Evolutionary conservation across 2,329 filamentous ascomycete species (phyloP).

Genomic region (Xylariaceae sp.): DNA sequence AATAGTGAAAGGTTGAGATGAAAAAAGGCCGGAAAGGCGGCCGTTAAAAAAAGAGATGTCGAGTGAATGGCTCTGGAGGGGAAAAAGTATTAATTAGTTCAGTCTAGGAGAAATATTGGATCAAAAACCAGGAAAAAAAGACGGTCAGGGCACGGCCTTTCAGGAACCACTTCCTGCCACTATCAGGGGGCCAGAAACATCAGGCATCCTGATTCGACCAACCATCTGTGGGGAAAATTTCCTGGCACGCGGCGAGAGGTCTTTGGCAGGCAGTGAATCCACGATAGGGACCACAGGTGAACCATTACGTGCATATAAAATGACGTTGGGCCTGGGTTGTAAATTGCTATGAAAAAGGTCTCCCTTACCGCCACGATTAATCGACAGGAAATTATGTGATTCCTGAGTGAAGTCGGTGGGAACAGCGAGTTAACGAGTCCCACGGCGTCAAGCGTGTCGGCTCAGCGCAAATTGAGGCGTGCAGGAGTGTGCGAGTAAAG

Average conservation of each 20-base stretch:
- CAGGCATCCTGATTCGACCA: conserved; percentile 31
- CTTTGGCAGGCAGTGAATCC: conserved; percentile 31
- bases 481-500: conserved; percentile 46
- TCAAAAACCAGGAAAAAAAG: conserved; percentile 23
- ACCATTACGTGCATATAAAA: conserved; percentile 26
- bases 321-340: conserved; percentile 29
- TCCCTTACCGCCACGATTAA: conserved; percentile 58
- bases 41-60: conserved; percentile 50
- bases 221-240: conserved; percentile 28
- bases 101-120: conserved; percentile 25
- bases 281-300: conserved; percentile 28
- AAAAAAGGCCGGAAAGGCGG: conserved; percentile 49
- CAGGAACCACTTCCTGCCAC: conserved; percentile 31
- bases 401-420: conserved; percentile 52
- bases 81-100: conserved; percentile 30
- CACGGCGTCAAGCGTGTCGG: conserved; percentile 47
- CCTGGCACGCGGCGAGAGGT: conserved; percentile 31
- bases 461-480: conserved; percentile 47
- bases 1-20: conserved; percentile 40
- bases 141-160: conserved; percentile 30
- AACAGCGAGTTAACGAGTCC: conserved; percentile 70
- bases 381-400: conserved; percentile 53
- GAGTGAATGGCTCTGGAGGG: conserved; percentile 38
- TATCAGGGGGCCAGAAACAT: conserved; percentile 27
- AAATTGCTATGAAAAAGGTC: conserved; percentile 31